Conservation (phyloP, 2,329 filamentous ascomycete genomes). For the Ascosphaera pollenicola region DNA sequence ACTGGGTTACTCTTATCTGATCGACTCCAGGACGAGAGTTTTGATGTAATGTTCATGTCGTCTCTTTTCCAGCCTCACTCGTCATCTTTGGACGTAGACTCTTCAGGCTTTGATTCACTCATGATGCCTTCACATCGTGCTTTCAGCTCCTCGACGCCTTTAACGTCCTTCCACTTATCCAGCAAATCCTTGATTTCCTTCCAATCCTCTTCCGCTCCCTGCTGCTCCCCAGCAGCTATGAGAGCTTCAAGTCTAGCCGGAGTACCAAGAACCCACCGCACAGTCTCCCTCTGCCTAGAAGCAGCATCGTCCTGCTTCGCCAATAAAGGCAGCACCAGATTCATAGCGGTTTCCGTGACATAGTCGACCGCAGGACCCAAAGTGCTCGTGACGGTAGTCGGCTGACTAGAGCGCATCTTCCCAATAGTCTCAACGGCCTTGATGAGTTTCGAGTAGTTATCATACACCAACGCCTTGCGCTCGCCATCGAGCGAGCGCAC, state of each 20-base stretch:
- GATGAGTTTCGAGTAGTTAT: constrained; percentile 95
- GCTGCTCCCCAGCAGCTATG: constrained; percentile 16
- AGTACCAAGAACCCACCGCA: constrained; percentile 22
- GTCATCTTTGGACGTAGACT: too few relatives aligned
- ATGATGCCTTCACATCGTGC: constrained; percentile 19
- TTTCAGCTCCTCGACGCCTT: constrained; percentile 20
- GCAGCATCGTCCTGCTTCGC: constrained; percentile 17
- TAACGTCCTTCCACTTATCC: constrained; percentile 20
- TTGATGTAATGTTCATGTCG: too few relatives aligned
- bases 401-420: constrained; percentile 31
- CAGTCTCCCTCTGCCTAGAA: constrained; percentile 17
- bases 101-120: too few relatives aligned
- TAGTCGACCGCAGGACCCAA: constrained; percentile 20
- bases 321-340: constrained; percentile 16
- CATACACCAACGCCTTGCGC: constrained; percentile 90
- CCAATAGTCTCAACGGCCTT: constrained; percentile 91
- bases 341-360: constrained; percentile 23
- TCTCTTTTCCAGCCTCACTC: too few relatives aligned
- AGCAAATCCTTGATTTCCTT: constrained; percentile 17
- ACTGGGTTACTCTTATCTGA: too few relatives aligned
- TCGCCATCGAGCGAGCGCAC: constrained; percentile 82
- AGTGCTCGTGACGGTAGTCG: constrained; percentile 25
- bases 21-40: too few relatives aligned
- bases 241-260: constrained; percentile 18
- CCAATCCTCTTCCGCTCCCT: constrained; percentile 23